A percentile compares a stretch with the other conserved stretches of the same genome.
Conservation (phyloP, 1,139 yeast species). For the Taphrina confusa region DNA sequence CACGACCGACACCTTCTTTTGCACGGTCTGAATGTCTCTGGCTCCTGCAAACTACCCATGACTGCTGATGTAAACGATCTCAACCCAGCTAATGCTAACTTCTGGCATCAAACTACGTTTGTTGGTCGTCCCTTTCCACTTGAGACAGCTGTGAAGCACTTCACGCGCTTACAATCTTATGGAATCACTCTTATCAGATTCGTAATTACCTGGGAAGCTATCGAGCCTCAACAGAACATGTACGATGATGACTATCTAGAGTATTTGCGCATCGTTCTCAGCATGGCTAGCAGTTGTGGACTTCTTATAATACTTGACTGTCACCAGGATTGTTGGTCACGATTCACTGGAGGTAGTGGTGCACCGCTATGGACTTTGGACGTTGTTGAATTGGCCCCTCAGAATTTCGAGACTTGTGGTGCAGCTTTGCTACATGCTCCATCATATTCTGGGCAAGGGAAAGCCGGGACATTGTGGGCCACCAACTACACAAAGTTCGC, state of each 20-base stretch:
- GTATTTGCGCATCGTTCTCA: slow-evolving; percentile 64
- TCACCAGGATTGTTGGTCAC: slow-evolving; percentile 88
- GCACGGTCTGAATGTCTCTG: slow-evolving; percentile 32
- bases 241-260: slow-evolving; percentile 78
- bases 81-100: slow-evolving; percentile 47
- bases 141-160: slow-evolving; percentile 68
- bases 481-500: slow-evolving; percentile 80
- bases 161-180: slow-evolving; percentile 69
- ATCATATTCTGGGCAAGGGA: slow-evolving; percentile 50
- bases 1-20: slow-evolving; percentile 21
- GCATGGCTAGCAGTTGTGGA: slow-evolving; percentile 62
- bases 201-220: slow-evolving; percentile 85
- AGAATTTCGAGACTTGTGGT: slow-evolving; percentile 62
- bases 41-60: slow-evolving; percentile 25
- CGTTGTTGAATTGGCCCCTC: slow-evolving; percentile 88
- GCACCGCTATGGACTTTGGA: slow-evolving; percentile 93
- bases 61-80: neutral
- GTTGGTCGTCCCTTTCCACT: slow-evolving; percentile 79
- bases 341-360: slow-evolving; percentile 91
- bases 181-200: slow-evolving; percentile 80
- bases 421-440: slow-evolving; percentile 71
- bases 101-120: slow-evolving; percentile 73
- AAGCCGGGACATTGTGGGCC: slow-evolving; percentile 90
- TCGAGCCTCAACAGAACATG: slow-evolving; percentile 80
- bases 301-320: slow-evolving; percentile 80